Percentiles rank a stretch among this genome's conserved stretches.
Evolutionary conservation across 169 alveolate species (phyloP).

Genomic region (Cystoisospora suis): DNA sequence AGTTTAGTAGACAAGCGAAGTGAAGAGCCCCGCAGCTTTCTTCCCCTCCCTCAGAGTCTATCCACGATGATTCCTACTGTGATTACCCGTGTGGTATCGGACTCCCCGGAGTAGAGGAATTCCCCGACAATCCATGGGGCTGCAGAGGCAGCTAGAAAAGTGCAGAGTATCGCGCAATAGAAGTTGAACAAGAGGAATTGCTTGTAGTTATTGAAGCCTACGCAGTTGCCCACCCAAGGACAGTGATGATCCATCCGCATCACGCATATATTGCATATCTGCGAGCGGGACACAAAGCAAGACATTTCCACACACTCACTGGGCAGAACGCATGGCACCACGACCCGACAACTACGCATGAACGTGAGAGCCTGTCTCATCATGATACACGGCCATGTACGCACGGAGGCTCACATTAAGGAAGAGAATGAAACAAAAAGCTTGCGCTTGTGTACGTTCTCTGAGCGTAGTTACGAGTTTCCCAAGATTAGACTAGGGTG

Average conservation of each 20-base stretch:
- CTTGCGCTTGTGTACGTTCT: too few relatives aligned
- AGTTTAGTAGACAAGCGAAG: too few relatives aligned
- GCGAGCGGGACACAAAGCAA: neutral
- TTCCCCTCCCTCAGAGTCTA: neutral
- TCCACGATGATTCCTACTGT: neutral
- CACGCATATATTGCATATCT: constrained; percentile 86
- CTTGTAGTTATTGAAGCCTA: constrained; percentile 80
- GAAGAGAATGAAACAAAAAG: too few relatives aligned
- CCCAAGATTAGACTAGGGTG: too few relatives aligned
- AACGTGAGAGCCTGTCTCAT: too few relatives aligned
- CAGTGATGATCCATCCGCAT: constrained; percentile 93
- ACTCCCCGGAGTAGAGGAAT: neutral
- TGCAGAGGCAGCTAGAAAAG: constrained; percentile 67
- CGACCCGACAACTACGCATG: too few relatives aligned
- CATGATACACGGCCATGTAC: too few relatives aligned
- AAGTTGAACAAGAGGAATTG: constrained; percentile 78
- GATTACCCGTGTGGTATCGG: neutral
- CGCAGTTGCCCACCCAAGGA: constrained; percentile 82
- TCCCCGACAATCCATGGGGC: constrained; percentile 32
- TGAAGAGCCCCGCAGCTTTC: neutral
- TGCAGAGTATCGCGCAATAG: constrained; percentile 76
- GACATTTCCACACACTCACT: too few relatives aligned
- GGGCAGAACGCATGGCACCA: too few relatives aligned
- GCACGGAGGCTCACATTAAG: too few relatives aligned
- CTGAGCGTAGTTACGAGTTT: too few relatives aligned